Conservation (phyloP, 495 filamentous ascomycete genomes). For the Lasiosphaeris hirsuta region DNA sequence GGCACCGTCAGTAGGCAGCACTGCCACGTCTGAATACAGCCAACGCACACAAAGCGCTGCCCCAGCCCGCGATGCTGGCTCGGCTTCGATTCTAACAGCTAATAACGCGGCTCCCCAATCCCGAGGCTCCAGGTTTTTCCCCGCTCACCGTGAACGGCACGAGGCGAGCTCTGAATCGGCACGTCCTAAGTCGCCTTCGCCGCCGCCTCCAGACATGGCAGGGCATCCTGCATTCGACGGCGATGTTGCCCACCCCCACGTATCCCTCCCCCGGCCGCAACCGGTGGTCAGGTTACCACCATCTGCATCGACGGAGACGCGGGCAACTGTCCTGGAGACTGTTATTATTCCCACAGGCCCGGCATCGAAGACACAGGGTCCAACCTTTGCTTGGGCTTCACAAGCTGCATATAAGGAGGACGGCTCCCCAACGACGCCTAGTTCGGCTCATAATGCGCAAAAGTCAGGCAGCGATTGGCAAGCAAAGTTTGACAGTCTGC, state of each 20-base stretch:
- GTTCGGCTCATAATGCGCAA: neutral
- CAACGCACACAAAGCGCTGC: slow-evolving; percentile 15
- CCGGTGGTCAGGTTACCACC: slow-evolving; percentile 73
- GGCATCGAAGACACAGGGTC: slow-evolving; percentile 10
- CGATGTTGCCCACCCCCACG: slow-evolving; percentile 59
- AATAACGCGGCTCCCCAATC: slow-evolving; percentile 9
- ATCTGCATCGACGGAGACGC: slow-evolving; percentile 22
- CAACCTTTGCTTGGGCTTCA: slow-evolving; percentile 27
- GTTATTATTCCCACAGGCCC: slow-evolving; percentile 1
- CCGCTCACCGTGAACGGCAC: slow-evolving; percentile 43
- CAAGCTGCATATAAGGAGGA: slow-evolving; percentile 22
- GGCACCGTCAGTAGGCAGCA: slow-evolving; percentile 10
- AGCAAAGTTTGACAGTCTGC: slow-evolving; percentile 67
- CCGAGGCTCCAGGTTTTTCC: slow-evolving; percentile 60
- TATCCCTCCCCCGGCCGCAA: slow-evolving; percentile 63
- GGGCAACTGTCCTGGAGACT: slow-evolving; percentile 22
- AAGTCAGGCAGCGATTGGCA: slow-evolving; percentile 54
- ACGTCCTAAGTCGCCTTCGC: slow-evolving; percentile 54
- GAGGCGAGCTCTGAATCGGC: slow-evolving; percentile 19
- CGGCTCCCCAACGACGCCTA: neutral
- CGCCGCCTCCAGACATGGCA: slow-evolving; percentile 69
- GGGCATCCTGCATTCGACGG: slow-evolving; percentile 70
- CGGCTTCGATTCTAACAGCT: slow-evolving; percentile 20
- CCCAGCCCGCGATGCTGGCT: slow-evolving; percentile 9
- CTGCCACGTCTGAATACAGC: slow-evolving; percentile 13